Evolutionary conservation across 1,139 yeast genomes (phyloP), one percentile per base, ranked within the genome.

Genomic region (Yamadazyma diospyri): DNA sequence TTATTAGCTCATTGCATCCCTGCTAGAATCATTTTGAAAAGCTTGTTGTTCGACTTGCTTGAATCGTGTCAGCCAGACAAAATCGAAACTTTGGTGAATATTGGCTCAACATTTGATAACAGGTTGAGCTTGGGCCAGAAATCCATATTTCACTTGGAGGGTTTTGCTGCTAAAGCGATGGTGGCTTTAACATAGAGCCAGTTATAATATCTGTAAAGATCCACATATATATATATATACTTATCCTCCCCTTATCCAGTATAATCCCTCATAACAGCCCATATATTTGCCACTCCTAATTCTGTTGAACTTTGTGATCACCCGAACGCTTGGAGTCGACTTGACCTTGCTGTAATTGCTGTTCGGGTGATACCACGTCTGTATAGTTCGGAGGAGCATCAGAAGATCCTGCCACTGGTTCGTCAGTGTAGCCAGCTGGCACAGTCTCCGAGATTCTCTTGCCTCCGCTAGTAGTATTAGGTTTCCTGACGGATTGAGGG

Each of bases 1-100:
- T 65, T 92, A 27, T 61, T 92, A 29, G 78, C 97, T 0, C 98
- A 92, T 58, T 89, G 97, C 47, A 88, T 94, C 30, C 97, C 98
- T 1, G 81, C 97, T 1, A 72, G 81, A 38, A 64, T 78, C 13
- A 81, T 92, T 18, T 64, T 92, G 46, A 87, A 85, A 51, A 78
- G 73, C 12, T 61, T 89, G 35, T 62, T 81, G 20, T 72, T 81
- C 45, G 71, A 74, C 29, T 60, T 89, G 38, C 53, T 88, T 46
- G 44, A 39, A 41, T 32, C 55, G 2, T 64, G 71, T 19, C 64
- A 63, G 20, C 61, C 60, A 47, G 43, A 48, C 1, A 60, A 71
- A 2, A 71, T 77, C 23, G 55, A 69, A 7, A 70, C 65, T 11
- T 65, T 92, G 31, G 76, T 86, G n/a, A 74, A 74, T 10, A 62